Evolutionary conservation across 2,329 filamentous ascomycete species (phyloP).

Genomic region (Trichoderma hamatum): DNA sequence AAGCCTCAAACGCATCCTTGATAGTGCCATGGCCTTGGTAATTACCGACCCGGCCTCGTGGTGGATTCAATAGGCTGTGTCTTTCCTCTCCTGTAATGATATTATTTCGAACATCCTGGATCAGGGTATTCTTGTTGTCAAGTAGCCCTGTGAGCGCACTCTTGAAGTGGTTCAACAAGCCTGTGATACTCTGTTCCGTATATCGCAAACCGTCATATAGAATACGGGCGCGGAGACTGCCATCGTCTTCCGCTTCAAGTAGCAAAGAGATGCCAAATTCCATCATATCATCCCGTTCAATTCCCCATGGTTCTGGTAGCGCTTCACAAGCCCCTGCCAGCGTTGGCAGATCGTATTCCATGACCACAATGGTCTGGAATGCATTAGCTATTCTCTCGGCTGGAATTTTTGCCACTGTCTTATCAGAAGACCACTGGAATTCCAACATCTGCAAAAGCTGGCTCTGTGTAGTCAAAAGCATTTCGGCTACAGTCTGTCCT

Average conservation of each 20-base stretch:
- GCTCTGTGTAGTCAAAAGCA: background rate
- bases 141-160: background rate
- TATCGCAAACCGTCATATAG: background rate
- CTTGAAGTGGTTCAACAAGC: background rate
- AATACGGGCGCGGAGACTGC: background rate
- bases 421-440: background rate
- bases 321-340: background rate
- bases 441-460: background rate
- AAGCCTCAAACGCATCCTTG: conserved; percentile 1
- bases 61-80: background rate
- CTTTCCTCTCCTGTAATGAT: background rate
- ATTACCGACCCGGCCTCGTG: background rate
- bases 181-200: background rate
- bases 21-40: background rate
- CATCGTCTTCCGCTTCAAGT: background rate
- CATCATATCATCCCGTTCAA: conserved; percentile 11
- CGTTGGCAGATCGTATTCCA: background rate
- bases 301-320: background rate
- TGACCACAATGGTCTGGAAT: conserved; percentile 4
- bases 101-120: background rate
- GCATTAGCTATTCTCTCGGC: background rate
- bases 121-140: background rate
- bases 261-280: background rate
- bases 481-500: background rate
- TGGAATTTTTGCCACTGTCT: background rate